Percentiles rank a stretch among this genome's conserved stretches.
These are phyloP conservation scores for Westerdykella sp. DNA, from an alignment of 2,329 filamentous ascomycete species.

Conservation along the genomic window DNA sequence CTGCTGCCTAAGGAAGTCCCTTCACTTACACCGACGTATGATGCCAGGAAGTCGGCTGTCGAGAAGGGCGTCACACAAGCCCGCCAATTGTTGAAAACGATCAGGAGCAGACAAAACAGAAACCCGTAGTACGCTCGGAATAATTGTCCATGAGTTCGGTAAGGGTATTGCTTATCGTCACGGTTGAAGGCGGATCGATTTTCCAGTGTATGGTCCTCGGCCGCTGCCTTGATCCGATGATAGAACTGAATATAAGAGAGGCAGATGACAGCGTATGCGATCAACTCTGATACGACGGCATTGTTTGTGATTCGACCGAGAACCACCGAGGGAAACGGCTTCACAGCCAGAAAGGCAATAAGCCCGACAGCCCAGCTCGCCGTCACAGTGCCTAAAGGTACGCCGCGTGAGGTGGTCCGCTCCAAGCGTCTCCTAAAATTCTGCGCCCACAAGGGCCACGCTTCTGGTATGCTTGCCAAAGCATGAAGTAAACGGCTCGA, in stretches of 20 bases:
- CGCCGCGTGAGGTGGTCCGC: conserved; percentile 32
- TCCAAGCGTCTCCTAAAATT: conserved; percentile 30
- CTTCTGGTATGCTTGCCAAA: conserved; percentile 37
- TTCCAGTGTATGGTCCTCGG: conserved; percentile 19
- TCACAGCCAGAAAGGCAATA: conserved; percentile 34
- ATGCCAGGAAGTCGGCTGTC: conserved; percentile 12
- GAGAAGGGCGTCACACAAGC: conserved; percentile 15
- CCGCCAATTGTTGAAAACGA: conserved; percentile 24
- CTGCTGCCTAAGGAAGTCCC: background rate
- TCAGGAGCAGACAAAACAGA: conserved; percentile 19
- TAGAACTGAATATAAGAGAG: conserved; percentile 32
- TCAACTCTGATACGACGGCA: conserved; percentile 34
- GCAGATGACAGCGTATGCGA: conserved; percentile 33
- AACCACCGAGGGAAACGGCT: conserved; percentile 18
- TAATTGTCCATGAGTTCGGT: conserved; percentile 21
- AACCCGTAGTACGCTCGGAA: conserved; percentile 24
- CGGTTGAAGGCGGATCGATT: conserved; percentile 22
- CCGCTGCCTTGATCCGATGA: conserved; percentile 19
- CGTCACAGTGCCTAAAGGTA: conserved; percentile 37
- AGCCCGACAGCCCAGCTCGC: conserved; percentile 35
- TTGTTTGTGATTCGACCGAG: conserved; percentile 34
- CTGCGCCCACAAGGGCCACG: conserved; percentile 35
- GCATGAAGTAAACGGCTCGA: conserved; percentile 41
- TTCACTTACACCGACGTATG: conserved; percentile 20
- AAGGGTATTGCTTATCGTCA: conserved; percentile 25